Conservation (phyloP, 176 grass and related monocot species). For the Miscanthus lutarioriparius region DNA sequence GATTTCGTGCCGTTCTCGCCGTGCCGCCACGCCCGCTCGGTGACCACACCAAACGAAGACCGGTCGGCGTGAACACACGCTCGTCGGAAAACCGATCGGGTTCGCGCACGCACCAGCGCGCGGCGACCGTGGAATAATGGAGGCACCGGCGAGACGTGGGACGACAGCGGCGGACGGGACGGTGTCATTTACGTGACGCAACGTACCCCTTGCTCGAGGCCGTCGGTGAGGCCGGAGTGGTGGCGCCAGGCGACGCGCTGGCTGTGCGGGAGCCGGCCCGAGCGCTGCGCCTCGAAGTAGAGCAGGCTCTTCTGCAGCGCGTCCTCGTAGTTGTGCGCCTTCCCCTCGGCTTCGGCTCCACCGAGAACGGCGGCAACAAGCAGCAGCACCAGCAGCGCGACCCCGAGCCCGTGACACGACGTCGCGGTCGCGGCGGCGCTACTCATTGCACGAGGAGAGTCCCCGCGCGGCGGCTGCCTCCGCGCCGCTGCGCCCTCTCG, state of each 20-base stretch:
- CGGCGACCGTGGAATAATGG: too few relatives aligned
- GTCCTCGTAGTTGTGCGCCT: conserved; percentile 63
- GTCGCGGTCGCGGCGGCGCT: neutral
- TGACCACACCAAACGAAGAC: neutral
- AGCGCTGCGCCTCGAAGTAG: conserved; percentile 98
- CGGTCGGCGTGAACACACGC: neutral
- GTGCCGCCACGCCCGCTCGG: neutral
- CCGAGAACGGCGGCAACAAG: neutral
- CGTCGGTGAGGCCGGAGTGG: conserved; percentile 96
- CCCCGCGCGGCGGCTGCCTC: neutral
- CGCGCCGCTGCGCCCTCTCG: conserved; percentile 22
- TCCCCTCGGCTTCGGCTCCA: neutral
- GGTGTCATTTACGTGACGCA: neutral
- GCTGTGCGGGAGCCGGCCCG: conserved; percentile 77
- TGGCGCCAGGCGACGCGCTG: conserved; percentile 83
- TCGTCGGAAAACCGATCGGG: neutral
- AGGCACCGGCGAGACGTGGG: neutral
- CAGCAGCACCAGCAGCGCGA: neutral
- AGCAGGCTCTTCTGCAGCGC: conserved; percentile 86
- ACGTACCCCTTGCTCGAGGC: conserved; percentile 76
- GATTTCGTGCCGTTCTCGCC: neutral
- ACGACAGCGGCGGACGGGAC: neutral
- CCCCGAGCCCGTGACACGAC: neutral
- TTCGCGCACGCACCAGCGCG: too few relatives aligned
- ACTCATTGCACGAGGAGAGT: conserved; percentile 18